Base-by-base conservation (phyloP, 2,329 filamentous ascomycete species). In the Cyphellophora attinorum region DNA sequence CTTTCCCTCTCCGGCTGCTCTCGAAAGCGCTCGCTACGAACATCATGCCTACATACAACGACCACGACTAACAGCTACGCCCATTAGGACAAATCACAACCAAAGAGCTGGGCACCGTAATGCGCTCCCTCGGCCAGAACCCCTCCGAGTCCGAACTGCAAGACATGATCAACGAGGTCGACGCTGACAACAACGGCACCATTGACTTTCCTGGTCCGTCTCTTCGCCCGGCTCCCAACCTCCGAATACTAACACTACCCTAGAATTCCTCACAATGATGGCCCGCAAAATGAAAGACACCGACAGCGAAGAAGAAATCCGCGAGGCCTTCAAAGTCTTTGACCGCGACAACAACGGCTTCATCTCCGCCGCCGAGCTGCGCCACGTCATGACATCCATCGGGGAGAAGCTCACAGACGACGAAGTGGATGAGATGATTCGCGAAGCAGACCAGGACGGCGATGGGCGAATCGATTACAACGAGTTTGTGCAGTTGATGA, bases 101-200 rank as follows among this genome's bases (percentile, higher is more conserved):
- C 58, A 89, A 89, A 71, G 84, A 91, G 67, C 68, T 91, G 51
- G 84, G 84, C 50, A 91, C 84, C 35, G 84, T 91, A 55, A 91
- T 91, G 84, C 80, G 84, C 64, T 91, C 84, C 38, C 74, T 91
- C 41, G 84, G 84, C 54, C 84, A 91, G 65, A 91, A 91, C 66
- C 84, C 84, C 38, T 89, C 83, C 50, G 84, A 91, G 68, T 86
- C 83, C 41, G 84, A 91, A 65, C 70, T 91, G 47, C 84, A 91
- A 66, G 84, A 91, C 58, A 91, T 91, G 84, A 91, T 91, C 68
- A 89, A 91, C 65, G 84, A 91, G 68, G 84, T 91, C 46, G 84
- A 91, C 54, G 83, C 83, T 53, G 84, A 91, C 67, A 91, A 89
- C 74, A 91, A 89, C 57, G 84, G 84, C 64, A 91, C 84, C 50